Evolutionary conservation across 169 alveolate genomes (phyloP), one percentile per base, ranked within the genome.

Genomic region (Eimeria maxima): DNA sequence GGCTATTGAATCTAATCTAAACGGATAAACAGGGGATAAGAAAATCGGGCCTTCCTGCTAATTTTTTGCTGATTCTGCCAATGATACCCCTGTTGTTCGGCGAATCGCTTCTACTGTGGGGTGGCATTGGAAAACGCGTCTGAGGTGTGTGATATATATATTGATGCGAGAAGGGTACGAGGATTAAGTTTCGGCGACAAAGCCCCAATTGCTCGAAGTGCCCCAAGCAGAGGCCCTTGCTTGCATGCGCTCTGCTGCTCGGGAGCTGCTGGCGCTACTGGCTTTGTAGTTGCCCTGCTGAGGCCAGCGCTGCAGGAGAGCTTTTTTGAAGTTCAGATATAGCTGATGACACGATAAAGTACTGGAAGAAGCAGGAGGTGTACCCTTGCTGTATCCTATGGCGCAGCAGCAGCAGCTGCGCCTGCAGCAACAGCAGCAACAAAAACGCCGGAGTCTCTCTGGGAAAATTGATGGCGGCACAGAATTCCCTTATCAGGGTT

Each of bases 331-430:
- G 33, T 38, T 27, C n/a, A 57, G 13, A 42, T 84, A 38, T 14
- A 38, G 33, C 76, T 84, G 29, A 50, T 57, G 57, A 16, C 57
- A 5, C 78, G 71, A 63, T 65, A 63, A 38, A 27, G 42, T 24
- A 20, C 50, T 71, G 74, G 57, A 69, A 33, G 14, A 44, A 47
- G 84, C 87, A 27, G 95, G 50, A 45, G 42, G 42, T 24, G 7
- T 47, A n/a, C 57, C 87, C 57, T 55, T 89, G 84, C 87, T 69
- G 84, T 42, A 69, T 65, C 87, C 38, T 44, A 89, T 69, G 69
- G 95, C 69, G 87, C 33, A 18, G 57, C 73, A 44, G 87, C 87
- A 24, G 95, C 95, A 18, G 95, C 87, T 44, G 95, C 87, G 84
- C 55, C 73, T 50, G 38, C 71, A 87, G 63, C 71, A 13, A 44